Evolutionary conservation across 257 asterid species (phyloP).

Genomic region (Salvia miltiorrhiza): DNA sequence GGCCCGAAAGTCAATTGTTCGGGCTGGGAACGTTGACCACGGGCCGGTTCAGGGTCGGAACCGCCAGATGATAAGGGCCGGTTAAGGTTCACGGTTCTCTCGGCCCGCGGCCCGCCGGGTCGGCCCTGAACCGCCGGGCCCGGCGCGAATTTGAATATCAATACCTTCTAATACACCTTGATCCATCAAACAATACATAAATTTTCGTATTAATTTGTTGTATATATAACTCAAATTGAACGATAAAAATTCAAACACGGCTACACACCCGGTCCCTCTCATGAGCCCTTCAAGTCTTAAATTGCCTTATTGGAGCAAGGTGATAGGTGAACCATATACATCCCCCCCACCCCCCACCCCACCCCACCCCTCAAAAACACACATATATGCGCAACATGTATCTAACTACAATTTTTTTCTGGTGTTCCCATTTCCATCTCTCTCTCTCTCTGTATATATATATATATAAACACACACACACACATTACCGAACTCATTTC

Average conservation of each 20-base stretch:
- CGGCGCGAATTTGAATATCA: no score
- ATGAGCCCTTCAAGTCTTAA: not conserved
- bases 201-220: no score
- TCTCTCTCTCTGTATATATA: not conserved
- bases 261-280: not conserved
- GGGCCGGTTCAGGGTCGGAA: no score
- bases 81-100: no score
- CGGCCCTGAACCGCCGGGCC: no score
- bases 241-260: not conserved
- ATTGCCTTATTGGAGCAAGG: conserved; percentile 21
- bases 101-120: no score
- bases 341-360: not conserved
- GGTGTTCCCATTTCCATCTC: not conserved
- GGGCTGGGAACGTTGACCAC: no score
- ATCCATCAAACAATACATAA: no score
- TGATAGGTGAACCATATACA: conserved; percentile 15
- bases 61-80: no score
- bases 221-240: not conserved
- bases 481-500: not conserved
- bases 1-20: no score
- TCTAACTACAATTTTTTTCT: not conserved
- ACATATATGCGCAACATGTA: not conserved
- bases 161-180: no score
- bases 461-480: not conserved
- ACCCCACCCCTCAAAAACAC: no score